Percentiles rank a stretch among this genome's conserved stretches.
Evolutionary conservation across 192 early-diverging fungal genomes (phyloP).

Genomic region (Dimargaris xerosporica): DNA sequence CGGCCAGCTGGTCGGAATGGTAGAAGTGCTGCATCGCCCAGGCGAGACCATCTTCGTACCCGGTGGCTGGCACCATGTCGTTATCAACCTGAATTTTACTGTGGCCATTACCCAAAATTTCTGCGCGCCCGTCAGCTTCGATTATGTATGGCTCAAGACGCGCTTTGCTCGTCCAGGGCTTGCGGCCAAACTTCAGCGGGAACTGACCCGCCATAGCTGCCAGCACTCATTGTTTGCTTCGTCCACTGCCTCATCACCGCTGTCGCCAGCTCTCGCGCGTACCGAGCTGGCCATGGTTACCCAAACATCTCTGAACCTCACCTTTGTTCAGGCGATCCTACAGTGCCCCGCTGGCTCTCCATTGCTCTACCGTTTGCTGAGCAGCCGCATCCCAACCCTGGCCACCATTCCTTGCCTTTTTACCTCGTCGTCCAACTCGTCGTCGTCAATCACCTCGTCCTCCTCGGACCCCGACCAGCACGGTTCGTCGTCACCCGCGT

Average conservation of each 20-base stretch:
- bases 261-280: no score
- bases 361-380: background rate
- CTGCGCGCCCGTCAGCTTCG: conserved; percentile 47
- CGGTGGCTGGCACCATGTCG: conserved; percentile 64
- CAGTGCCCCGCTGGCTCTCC: conserved; percentile 2
- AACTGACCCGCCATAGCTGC: conserved; percentile 19
- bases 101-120: conserved; percentile 73
- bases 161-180: conserved; percentile 37
- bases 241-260: no score
- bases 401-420: background rate
- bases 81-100: conserved; percentile 64
- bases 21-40: conserved; percentile 51
- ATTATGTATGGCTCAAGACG: conserved; percentile 48
- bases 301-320: no score
- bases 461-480: background rate
- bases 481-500: background rate
- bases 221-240: no score
- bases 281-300: no score
- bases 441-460: background rate
- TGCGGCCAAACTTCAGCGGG: conserved; percentile 25
- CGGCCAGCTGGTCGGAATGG: conserved; percentile 44
- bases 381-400: background rate
- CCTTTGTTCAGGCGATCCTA: no score
- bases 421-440: background rate
- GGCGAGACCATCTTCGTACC: conserved; percentile 74